Percentiles rank a stretch among this genome's conserved stretches.
These are phyloP conservation scores for Kentomonas sorsogonicus DNA, from an alignment of 208 protist species.

Conservation along the genomic window DNA sequence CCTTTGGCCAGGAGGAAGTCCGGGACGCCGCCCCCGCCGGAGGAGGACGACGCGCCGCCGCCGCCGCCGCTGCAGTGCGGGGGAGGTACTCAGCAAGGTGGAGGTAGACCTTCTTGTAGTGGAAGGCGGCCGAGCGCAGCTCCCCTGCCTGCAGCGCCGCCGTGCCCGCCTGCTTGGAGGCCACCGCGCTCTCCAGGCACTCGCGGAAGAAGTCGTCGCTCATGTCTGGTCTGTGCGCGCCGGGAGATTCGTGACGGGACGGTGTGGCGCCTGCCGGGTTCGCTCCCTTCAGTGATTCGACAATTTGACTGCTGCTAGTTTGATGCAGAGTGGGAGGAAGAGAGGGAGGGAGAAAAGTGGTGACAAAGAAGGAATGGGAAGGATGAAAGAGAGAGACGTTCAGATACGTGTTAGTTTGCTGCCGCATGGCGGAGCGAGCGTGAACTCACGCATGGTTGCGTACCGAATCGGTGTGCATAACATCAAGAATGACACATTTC, in stretches of 20 bases:
- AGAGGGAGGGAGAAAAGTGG: neutral
- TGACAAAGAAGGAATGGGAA: neutral
- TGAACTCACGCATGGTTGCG: too few species aligned
- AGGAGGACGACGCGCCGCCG: neutral
- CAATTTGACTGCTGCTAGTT: neutral
- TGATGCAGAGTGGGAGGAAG: neutral
- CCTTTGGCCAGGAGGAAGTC: conserved; percentile 11
- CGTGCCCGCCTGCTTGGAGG: conserved; percentile 53
- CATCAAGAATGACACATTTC: too few species aligned
- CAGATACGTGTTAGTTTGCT: too few species aligned
- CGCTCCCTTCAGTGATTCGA: too few species aligned
- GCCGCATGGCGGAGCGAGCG: too few species aligned
- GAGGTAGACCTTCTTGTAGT: conserved; percentile 70
- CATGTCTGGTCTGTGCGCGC: neutral
- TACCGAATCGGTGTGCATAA: too few species aligned
- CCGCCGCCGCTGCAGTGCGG: neutral
- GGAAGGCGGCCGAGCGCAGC: conserved; percentile 37
- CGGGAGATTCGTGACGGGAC: too few species aligned
- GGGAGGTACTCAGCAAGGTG: conserved; percentile 58
- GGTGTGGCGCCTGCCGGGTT: too few species aligned
- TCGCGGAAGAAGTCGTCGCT: conserved; percentile 3
- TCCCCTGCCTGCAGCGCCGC: conserved; percentile 30
- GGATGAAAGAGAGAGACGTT: conserved; percentile 1
- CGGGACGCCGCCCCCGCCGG: conserved; percentile 15
- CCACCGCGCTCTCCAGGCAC: conserved; percentile 21